Conservation (phyloP, 78 protist genomes). For the Reticulomyxa filosa region DNA sequence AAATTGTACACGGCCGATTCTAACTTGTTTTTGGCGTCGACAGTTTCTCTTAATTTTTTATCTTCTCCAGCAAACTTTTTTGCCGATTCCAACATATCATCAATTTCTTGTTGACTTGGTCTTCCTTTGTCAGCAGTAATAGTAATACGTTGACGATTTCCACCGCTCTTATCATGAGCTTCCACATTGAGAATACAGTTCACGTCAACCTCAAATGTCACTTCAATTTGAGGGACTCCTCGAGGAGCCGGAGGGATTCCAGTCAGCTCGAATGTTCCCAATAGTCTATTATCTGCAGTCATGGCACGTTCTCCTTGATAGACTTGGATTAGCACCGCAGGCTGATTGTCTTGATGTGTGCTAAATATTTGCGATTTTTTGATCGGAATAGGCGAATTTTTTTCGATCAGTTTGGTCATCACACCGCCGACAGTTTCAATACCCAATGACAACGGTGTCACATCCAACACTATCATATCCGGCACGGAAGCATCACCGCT, state of each 20-base stretch:
- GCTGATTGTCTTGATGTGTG: conserved; percentile 83
- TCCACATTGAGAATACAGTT: conserved; percentile 74
- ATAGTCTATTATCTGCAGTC: conserved; percentile 70
- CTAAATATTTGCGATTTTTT: conserved; percentile 86
- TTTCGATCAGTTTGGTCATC: conserved; percentile 75
- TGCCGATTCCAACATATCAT: conserved; percentile 75
- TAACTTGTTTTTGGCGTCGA: conserved; percentile 58
- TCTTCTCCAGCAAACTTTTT: conserved; percentile 65
- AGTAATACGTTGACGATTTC: conserved; percentile 53
- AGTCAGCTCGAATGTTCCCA: conserved; percentile 71
- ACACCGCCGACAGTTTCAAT: conserved; percentile 92
- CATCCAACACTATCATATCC: conserved; percentile 60
- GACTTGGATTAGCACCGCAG: conserved; percentile 70
- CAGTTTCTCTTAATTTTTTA: conserved; percentile 25
- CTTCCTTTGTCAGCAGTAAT: conserved; percentile 81
- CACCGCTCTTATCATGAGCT: conserved; percentile 78
- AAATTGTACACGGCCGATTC: conserved; percentile 56
- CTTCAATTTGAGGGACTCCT: conserved; percentile 56
- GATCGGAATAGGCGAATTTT: conserved; percentile 76
- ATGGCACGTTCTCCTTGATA: conserved; percentile 91
- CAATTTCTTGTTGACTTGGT: conserved; percentile 63
- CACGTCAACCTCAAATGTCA: conserved; percentile 71
- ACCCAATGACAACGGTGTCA: conserved; percentile 83
- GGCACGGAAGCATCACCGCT: conserved; percentile 52
- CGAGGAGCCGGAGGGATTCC: conserved; percentile 60